These are phyloP conservation scores for Talaromyces verruculosus DNA, from an alignment of 2,329 filamentous ascomycete genomes.

Conservation along the genomic window DNA sequence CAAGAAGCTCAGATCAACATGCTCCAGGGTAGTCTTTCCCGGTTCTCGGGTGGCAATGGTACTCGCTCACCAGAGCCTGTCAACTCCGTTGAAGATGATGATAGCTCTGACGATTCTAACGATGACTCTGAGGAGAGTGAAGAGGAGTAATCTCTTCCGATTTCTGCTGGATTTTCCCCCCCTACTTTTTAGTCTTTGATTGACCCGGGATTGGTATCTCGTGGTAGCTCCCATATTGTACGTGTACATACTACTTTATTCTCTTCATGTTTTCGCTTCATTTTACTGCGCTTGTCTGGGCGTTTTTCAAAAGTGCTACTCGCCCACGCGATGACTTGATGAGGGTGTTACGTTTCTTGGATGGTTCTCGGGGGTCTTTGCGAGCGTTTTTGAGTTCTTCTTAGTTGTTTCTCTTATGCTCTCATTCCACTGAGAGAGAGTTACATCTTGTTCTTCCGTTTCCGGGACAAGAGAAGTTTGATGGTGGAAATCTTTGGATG, in stretches of 20 bases:
- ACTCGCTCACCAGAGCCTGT: conserved; percentile 45
- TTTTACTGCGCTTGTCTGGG: conserved; percentile 15
- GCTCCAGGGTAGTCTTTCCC: conserved; percentile 48
- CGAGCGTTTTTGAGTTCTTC: conserved; percentile 16
- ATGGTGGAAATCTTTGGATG: conserved; percentile 8
- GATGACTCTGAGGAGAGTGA: conserved; percentile 53
- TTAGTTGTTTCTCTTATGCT: background rate
- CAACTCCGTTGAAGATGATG: conserved; percentile 45
- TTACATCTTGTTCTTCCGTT: background rate
- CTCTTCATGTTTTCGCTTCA: conserved; percentile 15
- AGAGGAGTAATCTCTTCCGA: conserved; percentile 44
- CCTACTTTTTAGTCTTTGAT: background rate
- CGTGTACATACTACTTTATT: conserved; percentile 3
- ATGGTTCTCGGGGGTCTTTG: conserved; percentile 18
- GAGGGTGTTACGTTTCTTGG: conserved; percentile 22
- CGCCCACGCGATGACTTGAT: conserved; percentile 22
- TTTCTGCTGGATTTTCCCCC: background rate
- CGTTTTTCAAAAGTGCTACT: conserved; percentile 19
- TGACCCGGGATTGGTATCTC: background rate
- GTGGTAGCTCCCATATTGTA: background rate
- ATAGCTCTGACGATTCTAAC: conserved; percentile 50
- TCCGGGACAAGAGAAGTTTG: background rate
- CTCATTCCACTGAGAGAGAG: background rate
- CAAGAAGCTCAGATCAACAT: conserved; percentile 53
- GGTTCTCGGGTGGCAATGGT: conserved; percentile 45